A percentile compares a stretch with the other conserved stretches of the same genome.
Conservation (phyloP, 2,329 filamentous ascomycete species). For the Cadophora luteo-olivacea region DNA sequence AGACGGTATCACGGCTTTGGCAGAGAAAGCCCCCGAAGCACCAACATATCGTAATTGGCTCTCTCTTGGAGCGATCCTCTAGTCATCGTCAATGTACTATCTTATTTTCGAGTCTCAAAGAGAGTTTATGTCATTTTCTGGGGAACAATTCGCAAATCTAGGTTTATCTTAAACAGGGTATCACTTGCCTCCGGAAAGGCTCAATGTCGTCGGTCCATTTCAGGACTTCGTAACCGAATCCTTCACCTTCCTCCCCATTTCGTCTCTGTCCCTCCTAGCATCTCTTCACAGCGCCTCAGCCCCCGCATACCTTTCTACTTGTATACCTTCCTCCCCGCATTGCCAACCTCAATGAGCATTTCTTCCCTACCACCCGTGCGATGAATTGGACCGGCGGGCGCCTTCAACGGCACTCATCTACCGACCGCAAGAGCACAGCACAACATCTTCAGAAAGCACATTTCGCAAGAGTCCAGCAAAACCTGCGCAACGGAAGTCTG, state of each 20-base stretch:
- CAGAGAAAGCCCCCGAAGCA: constrained; percentile 2
- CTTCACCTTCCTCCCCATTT: background rate
- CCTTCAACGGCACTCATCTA: constrained; percentile 50
- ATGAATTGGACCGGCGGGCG: constrained; percentile 61
- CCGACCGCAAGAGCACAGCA: constrained; percentile 45
- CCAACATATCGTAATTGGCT: background rate
- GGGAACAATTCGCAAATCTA: background rate
- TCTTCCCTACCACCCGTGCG: constrained; percentile 15
- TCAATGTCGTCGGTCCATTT: background rate
- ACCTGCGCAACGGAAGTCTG: constrained; percentile 37
- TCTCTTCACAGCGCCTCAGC: constrained; percentile 2
- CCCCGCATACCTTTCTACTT: constrained; percentile 14
- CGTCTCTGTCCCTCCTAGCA: too few species aligned
- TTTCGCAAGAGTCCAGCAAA: constrained; percentile 52
- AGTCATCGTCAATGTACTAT: background rate
- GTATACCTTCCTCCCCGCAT: background rate
- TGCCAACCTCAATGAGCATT: constrained; percentile 9
- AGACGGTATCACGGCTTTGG: background rate
- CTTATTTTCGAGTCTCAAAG: background rate
- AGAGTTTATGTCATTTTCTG: background rate
- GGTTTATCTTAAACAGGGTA: background rate
- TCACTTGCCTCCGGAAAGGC: background rate
- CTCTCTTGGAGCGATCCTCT: background rate
- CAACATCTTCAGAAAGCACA: constrained; percentile 54
- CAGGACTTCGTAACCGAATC: background rate